These are phyloP conservation scores for Erysimum pusillum DNA, from an alignment of 441 rosid species.

Conservation along the genomic window DNA sequence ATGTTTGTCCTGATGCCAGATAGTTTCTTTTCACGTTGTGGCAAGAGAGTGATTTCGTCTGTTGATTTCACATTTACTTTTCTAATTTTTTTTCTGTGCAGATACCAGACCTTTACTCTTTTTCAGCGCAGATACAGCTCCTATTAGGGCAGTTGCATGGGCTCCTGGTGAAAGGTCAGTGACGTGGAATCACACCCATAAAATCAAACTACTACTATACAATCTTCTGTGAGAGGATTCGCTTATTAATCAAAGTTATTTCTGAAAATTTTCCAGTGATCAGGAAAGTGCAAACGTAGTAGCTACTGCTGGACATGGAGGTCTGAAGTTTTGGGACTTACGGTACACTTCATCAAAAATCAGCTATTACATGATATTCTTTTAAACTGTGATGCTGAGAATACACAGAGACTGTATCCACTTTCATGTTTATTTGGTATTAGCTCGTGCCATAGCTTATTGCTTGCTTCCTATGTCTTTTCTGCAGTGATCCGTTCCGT, in stretches of 20 bases:
- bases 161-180: constrained; percentile 83
- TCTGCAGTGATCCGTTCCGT: constrained; percentile 86
- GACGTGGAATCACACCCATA: constrained; percentile 20
- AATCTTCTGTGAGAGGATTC: neutral
- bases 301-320: constrained; percentile 87
- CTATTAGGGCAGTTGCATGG: constrained; percentile 92
- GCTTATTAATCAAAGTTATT: constrained; percentile 24
- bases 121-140: constrained; percentile 85
- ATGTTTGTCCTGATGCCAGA: neutral
- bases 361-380: constrained; percentile 2
- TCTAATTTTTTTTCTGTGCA: constrained; percentile 50
- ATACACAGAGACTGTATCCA: neutral
- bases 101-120: constrained; percentile 88
- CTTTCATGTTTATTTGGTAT: constrained; percentile 1
- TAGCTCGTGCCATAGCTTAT: constrained; percentile 10
- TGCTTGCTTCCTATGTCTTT: constrained; percentile 37
- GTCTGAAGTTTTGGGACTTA: constrained; percentile 92
- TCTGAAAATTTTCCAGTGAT: constrained; percentile 61
- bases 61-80: constrained; percentile 26
- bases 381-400: neutral
- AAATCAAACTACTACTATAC: neutral
- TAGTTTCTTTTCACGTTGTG: constrained; percentile 18
- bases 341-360: constrained; percentile 54
- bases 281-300: constrained; percentile 69
- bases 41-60: constrained; percentile 26